phyloP scores from a whole-genome alignment of 2,329 filamentous ascomycete genomes.

The Ophiostoma sp. region DNA sequence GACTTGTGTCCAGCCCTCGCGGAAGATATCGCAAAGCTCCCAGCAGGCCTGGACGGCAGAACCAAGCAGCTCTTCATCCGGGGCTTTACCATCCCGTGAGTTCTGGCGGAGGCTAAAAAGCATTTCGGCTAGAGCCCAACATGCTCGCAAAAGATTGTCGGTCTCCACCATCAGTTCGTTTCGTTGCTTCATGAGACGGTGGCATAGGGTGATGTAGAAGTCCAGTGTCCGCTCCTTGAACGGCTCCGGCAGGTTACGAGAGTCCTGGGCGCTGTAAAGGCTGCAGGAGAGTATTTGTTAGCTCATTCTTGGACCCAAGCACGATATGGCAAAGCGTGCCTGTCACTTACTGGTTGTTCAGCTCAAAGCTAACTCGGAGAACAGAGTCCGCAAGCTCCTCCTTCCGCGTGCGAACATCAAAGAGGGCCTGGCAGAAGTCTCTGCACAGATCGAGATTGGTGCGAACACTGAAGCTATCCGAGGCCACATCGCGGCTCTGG shows the following conservation, averaged over 20 bases:
- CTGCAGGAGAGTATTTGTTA: constrained; percentile 32
- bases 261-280: constrained; percentile 84
- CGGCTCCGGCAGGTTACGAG: constrained; percentile 69
- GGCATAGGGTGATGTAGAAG: constrained; percentile 90
- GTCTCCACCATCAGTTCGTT: constrained; percentile 73
- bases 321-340: too few species aligned
- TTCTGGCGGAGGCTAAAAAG: constrained; percentile 85
- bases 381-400: constrained; percentile 81
- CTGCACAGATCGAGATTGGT: constrained; percentile 80
- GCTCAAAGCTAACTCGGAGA: constrained; percentile 83
- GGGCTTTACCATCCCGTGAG: constrained; percentile 62
- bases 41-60: constrained; percentile 90
- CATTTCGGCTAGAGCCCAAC: constrained; percentile 89
- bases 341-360: constrained; percentile 72
- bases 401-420: constrained; percentile 72
- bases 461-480: constrained; percentile 60
- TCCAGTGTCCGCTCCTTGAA: constrained; percentile 87
- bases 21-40: constrained; percentile 90
- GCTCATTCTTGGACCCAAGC: neutral
- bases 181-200: constrained; percentile 92
- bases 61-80: constrained; percentile 78
- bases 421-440: constrained; percentile 86
- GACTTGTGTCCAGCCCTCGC: constrained; percentile 85
- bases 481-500: constrained; percentile 67
- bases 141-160: constrained; percentile 75